Percentiles rank a stretch among this genome's conserved stretches.
phyloP scores from a whole-genome alignment of 177 flowering plant species.

The Vitis hybrid region DNA sequence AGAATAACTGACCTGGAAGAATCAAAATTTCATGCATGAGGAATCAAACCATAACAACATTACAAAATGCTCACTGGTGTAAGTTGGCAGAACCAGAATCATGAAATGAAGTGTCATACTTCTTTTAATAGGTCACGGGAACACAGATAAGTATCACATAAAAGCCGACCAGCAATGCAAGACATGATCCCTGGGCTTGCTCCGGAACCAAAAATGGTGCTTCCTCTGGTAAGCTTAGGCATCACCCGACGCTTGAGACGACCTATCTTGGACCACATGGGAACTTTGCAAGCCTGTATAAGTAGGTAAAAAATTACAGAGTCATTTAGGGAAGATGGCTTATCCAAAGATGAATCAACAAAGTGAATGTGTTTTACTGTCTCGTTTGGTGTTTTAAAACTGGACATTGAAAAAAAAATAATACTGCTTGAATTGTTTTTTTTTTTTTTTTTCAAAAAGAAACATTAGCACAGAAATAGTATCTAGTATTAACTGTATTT shows the following conservation, averaged over 20 bases:
- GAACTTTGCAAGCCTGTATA: constrained; percentile 77
- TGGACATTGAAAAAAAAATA: too few relatives aligned
- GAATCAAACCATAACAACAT: not conserved
- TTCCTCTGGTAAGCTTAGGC: constrained; percentile 90
- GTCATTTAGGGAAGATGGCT: not conserved
- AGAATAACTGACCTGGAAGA: constrained; percentile 90
- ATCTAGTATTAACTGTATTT: too few relatives aligned
- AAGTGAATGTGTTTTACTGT: too few relatives aligned
- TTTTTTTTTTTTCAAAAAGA: too few relatives aligned
- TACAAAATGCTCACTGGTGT: not conserved
- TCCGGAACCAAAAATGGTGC: constrained; percentile 78
- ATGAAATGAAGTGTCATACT: constrained; percentile 37
- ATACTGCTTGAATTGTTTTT: too few relatives aligned
- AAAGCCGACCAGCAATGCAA: constrained; percentile 93
- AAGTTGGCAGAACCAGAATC: not conserved
- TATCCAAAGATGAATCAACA: not conserved
- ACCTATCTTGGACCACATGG: constrained; percentile 96
- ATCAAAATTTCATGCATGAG: constrained; percentile 13
- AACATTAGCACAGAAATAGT: too few relatives aligned
- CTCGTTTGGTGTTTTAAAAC: too few relatives aligned
- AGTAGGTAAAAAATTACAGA: not conserved
- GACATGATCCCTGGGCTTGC: constrained; percentile 96
- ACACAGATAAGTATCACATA: constrained; percentile 91
- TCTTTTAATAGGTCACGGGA: constrained; percentile 94
- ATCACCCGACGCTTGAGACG: constrained; percentile 87